Evolutionary conservation across 495 filamentous ascomycete species (phyloP).

Genomic region (Sordaria brevicollis): DNA sequence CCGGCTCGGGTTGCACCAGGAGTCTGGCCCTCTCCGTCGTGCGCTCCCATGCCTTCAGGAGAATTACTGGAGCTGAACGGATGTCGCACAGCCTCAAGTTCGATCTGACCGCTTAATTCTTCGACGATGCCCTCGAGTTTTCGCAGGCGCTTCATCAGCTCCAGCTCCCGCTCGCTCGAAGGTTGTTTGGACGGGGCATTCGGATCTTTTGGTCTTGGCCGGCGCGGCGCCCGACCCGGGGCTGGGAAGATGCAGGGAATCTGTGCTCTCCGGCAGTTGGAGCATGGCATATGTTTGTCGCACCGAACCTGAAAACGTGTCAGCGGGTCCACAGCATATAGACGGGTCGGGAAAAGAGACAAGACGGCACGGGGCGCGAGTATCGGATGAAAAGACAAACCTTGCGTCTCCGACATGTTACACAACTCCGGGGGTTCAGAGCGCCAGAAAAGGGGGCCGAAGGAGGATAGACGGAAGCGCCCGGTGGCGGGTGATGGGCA

Average conservation of each 20-base stretch:
- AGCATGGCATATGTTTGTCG: conserved; percentile 76
- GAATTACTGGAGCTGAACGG: conserved; percentile 27
- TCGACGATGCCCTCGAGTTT: conserved; percentile 73
- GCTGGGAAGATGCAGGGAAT: conserved; percentile 78
- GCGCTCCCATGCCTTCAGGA: conserved; percentile 18
- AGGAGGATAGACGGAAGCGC: conserved; percentile 40
- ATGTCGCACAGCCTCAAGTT: conserved; percentile 33
- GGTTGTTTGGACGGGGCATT: conserved; percentile 37
- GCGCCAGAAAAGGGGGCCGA: conserved; percentile 25
- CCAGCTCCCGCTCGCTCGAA: conserved; percentile 53
- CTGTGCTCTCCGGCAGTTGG: conserved; percentile 68
- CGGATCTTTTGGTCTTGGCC: conserved; percentile 50
- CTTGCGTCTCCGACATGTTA: conserved; percentile 75
- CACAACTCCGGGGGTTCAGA: conserved; percentile 64
- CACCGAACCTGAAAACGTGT: conserved; percentile 41
- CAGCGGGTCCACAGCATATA: not conserved
- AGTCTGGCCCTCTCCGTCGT: conserved; percentile 7
- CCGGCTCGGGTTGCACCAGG: conserved; percentile 6
- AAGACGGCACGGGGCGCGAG: not conserved
- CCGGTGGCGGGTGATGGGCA: conserved; percentile 57
- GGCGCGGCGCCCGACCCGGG: conserved; percentile 68
- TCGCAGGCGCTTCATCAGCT: conserved; percentile 65
- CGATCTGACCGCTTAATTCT: conserved; percentile 46
- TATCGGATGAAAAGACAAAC: conserved; percentile 28
- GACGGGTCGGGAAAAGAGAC: not conserved